Evolutionary conservation across 2,329 filamentous ascomycete species (phyloP), one percentile per base, ranked within the genome.

Genomic region (Elsinoe ampelina): DNA sequence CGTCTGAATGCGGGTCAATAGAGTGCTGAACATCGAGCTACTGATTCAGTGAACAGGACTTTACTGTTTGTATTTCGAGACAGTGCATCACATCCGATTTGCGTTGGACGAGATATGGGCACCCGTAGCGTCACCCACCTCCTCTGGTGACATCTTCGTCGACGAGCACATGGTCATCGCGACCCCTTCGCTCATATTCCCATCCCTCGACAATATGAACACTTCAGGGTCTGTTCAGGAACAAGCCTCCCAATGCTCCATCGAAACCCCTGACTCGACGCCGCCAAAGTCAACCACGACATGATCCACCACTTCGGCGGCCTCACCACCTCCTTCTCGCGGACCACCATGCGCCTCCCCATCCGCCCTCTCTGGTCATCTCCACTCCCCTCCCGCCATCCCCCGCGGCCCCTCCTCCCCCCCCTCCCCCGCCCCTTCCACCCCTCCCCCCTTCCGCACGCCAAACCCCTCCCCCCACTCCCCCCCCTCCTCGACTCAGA

Each of bases 401-500:
- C 65, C 15, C 61, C 32, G 12, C 70, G 97, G 92, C 58, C 88
- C 80, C 84, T 86, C 63, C 61, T 83, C 79, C 61, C 88, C 84
- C 43, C 95, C 73, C 48, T 79, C 85, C 71, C 95, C 89, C 5
- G 85, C 85, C 58, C 87, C 87, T n/a, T 83, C 84, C 58, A 90
- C 88, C 63, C 86, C 83, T 63, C 84, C 66, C 2, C 62, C 66
- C 63, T 75, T 77, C 47, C 74, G 77, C 58, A 78, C 3, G 77
- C 78, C 1, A 88, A 70, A 65, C 78, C 78, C 59, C 78, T 77
- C 92, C 71, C 95, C 95, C 64, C 89, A 79, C 65, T 84, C 80
- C 57, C 81, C 83, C 79, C 96, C 96, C 74, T 96, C 95, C 4
- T 77, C 79, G 20, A 81, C 81, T 68, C 89, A 93, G 30, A 83